phyloP scores from a whole-genome alignment of 495 filamentous ascomycete species.

The Daldinia decipiens region DNA sequence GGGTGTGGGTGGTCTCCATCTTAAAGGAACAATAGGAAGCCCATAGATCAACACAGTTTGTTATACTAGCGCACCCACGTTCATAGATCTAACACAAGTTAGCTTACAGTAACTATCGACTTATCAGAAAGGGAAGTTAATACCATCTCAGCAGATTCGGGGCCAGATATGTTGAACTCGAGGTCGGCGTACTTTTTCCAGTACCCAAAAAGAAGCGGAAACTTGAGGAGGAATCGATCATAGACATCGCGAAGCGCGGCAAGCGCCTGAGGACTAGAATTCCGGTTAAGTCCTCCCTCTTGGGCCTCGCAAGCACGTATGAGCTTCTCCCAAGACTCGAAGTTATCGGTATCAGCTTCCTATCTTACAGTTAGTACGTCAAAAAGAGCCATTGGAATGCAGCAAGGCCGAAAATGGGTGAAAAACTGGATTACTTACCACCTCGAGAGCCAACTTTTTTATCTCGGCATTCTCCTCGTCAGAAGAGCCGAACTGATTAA shows the following conservation, averaged over 20 bases:
- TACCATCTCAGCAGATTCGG: constrained; percentile 98
- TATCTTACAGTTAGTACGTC: constrained; percentile 41
- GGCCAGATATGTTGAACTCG: constrained; percentile 95
- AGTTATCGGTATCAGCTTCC: constrained; percentile 86
- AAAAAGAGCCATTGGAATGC: constrained; percentile 11
- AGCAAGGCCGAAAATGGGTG: background rate
- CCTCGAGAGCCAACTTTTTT: constrained; percentile 76
- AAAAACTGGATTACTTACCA: constrained; percentile 66
- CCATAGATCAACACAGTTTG: constrained; percentile 95
- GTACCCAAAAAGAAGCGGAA: constrained; percentile 95
- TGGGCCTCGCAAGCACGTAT: constrained; percentile 82
- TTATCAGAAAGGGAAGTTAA: constrained; percentile 26
- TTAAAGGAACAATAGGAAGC: constrained; percentile 98
- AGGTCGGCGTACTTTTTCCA: constrained; percentile 99
- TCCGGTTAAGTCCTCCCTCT: constrained; percentile 94
- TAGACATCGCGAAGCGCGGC: constrained; percentile 84
- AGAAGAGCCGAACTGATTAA: constrained; percentile 72
- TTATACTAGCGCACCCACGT: constrained; percentile 91
- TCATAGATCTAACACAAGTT: constrained; percentile 79
- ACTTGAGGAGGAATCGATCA: constrained; percentile 93
- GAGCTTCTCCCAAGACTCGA: constrained; percentile 94
- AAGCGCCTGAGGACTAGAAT: constrained; percentile 94
- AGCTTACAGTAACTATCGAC: background rate
- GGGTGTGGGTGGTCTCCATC: constrained; percentile 93
- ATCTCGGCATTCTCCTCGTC: constrained; percentile 90